A percentile compares a stretch with the other conserved stretches of the same genome.
phyloP scores from a whole-genome alignment of 2,329 filamentous ascomycete species.

The Amesomyces nigricolor region DNA sequence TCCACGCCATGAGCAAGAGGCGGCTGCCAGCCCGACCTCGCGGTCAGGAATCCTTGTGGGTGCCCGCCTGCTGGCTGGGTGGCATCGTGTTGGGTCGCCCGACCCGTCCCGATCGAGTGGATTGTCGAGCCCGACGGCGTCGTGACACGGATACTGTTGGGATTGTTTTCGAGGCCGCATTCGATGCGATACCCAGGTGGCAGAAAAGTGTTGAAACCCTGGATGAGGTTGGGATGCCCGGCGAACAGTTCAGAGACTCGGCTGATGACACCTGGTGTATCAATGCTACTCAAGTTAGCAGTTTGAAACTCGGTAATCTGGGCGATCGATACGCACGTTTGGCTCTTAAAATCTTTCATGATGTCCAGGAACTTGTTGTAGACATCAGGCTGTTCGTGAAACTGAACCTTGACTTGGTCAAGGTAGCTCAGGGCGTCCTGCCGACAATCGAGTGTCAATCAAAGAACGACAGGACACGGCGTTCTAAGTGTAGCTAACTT shows the following conservation, averaged over 20 bases:
- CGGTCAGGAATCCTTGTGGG: constrained; percentile 42
- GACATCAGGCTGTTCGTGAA: constrained; percentile 92
- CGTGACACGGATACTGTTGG: constrained; percentile 92
- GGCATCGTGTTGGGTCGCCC: constrained; percentile 43
- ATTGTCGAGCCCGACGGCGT: constrained; percentile 97
- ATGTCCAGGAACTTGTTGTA: constrained; percentile 97
- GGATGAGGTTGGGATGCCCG: constrained; percentile 89
- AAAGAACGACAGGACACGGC: background rate
- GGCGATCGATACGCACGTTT: constrained; percentile 58
- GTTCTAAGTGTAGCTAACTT: constrained; percentile 31
- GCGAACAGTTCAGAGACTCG: constrained; percentile 93
- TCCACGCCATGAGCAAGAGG: constrained; percentile 54
- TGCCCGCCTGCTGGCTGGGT: constrained; percentile 34
- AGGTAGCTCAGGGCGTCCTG: constrained; percentile 83
- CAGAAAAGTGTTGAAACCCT: constrained; percentile 97
- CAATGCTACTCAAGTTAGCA: constrained; percentile 55
- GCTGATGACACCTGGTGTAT: constrained; percentile 95
- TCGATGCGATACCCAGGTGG: constrained; percentile 95
- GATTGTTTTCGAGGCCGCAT: constrained; percentile 87
- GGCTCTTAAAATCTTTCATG: constrained; percentile 99
- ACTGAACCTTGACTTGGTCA: constrained; percentile 97
- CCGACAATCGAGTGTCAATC: constrained; percentile 25
- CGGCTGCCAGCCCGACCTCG: constrained; percentile 46
- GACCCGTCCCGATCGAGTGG: constrained; percentile 64
- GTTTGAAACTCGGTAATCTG: background rate